phyloP scores from a whole-genome alignment of 108 stramenopile species.

The Cyclotella cryptica region DNA sequence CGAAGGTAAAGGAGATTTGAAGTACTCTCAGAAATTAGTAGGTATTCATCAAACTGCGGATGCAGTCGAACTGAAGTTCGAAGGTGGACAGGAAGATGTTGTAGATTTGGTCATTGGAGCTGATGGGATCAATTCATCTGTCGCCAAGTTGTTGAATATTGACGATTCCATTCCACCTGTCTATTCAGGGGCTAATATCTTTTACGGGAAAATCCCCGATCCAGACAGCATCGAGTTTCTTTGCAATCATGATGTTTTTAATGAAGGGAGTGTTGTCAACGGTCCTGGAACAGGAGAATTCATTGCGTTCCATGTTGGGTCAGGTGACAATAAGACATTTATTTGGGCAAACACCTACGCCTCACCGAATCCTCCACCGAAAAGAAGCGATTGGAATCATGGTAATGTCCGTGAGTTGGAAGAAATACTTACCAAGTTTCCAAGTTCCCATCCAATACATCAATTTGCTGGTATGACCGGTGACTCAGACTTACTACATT shows the following conservation, averaged over 20 bases:
- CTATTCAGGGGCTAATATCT: slow-evolving; percentile 37
- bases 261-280: slow-evolving; percentile 27
- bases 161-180: slow-evolving; percentile 24
- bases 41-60: slow-evolving; percentile 10
- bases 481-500: slow-evolving; percentile 31
- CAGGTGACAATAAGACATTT: slow-evolving; percentile 22
- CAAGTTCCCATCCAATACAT: slow-evolving; percentile 37
- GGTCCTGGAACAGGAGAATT: slow-evolving; percentile 40
- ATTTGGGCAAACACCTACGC: slow-evolving; percentile 42
- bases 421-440: slow-evolving; percentile 14
- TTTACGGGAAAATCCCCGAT: slow-evolving; percentile 33
- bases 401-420: slow-evolving; percentile 19
- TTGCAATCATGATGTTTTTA: slow-evolving; percentile 18
- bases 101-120: slow-evolving; percentile 36
- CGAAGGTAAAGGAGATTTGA: neutral
- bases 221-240: slow-evolving; percentile 15
- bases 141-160: slow-evolving; percentile 20
- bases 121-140: slow-evolving; percentile 36
- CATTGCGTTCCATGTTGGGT: slow-evolving; percentile 28
- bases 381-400: slow-evolving; percentile 30
- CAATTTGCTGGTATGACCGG: slow-evolving; percentile 15
- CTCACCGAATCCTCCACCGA: slow-evolving; percentile 17
- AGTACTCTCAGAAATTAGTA: slow-evolving; percentile 21
- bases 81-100: slow-evolving; percentile 21
- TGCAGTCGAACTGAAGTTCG: slow-evolving; percentile 26